Conservation (phyloP, 148 eudicot genomes). For the Camellia sinensis region DNA sequence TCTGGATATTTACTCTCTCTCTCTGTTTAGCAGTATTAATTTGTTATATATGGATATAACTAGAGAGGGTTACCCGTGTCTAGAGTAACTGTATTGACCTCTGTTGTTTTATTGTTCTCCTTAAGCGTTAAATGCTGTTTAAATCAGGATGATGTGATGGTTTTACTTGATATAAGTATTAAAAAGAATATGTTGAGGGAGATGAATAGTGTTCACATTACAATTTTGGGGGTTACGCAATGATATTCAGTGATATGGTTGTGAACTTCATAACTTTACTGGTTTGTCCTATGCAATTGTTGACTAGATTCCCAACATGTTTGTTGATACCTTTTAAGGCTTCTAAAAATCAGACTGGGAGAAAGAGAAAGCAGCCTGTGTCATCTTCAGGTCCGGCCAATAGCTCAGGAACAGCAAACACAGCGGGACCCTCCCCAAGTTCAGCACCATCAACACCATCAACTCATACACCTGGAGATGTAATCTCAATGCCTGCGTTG, state of each 20-base stretch:
- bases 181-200: background rate
- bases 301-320: constrained; percentile 26
- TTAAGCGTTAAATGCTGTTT: background rate
- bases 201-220: background rate
- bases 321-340: constrained; percentile 38
- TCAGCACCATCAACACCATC: constrained; percentile 96
- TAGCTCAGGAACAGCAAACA: constrained; percentile 94
- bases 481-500: constrained; percentile 67
- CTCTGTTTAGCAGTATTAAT: too few relatives aligned
- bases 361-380: constrained; percentile 85
- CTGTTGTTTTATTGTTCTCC: background rate
- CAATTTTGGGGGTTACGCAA: background rate
- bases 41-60: too few relatives aligned
- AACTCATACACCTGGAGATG: constrained; percentile 88
- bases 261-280: background rate
- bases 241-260: background rate
- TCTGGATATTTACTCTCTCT: background rate
- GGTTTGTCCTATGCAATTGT: background rate
- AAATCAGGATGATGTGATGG: too few relatives aligned
- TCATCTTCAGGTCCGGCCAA: constrained; percentile 95
- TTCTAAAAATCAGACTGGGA: constrained; percentile 69
- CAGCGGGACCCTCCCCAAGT: constrained; percentile 89
- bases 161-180: too few relatives aligned
- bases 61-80: too few relatives aligned
- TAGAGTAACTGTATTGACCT: too few relatives aligned